Evolutionary conservation across 768 basidiomycete genomes (phyloP).

Genomic region (Tricholoma flavovirens): DNA sequence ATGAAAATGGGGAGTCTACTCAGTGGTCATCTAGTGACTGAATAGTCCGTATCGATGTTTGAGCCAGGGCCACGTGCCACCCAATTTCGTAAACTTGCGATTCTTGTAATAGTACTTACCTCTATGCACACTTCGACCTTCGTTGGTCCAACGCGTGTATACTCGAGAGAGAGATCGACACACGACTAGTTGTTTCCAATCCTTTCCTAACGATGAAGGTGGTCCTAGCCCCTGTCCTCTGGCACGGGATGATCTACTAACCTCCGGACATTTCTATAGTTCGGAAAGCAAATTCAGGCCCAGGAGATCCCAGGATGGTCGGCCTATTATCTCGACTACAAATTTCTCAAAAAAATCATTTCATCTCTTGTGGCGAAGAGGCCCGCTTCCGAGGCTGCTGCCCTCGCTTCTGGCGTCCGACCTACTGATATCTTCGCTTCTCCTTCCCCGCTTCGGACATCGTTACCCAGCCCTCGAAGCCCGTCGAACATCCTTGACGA

Average conservation of each 20-base stretch:
- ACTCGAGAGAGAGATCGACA: conserved; percentile 5
- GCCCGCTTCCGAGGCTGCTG: conserved; percentile 85
- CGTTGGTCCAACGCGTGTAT: background rate
- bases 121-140: conserved; percentile 2
- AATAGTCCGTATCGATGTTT: conserved; percentile 20
- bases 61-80: background rate
- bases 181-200: conserved; percentile 6
- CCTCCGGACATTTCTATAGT: conserved; percentile 42
- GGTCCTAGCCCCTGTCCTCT: conserved; percentile 7
- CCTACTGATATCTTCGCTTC: conserved; percentile 46
- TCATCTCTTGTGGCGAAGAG: conserved; percentile 89
- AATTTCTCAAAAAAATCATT: conserved; percentile 97
- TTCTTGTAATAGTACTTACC: no score
- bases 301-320: conserved; percentile 99
- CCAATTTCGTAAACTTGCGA: background rate
- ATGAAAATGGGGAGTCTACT: conserved; percentile 35
- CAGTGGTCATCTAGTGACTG: no score
- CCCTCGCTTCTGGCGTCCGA: conserved; percentile 76
- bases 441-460: conserved; percentile 22
- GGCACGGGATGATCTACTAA: conserved; percentile 2
- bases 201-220: conserved; percentile 20
- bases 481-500: conserved; percentile 30
- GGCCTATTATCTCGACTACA: conserved; percentile 94
- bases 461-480: conserved; percentile 24
- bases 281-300: conserved; percentile 95